These are phyloP conservation scores for Babjeviella inositovora DNA, from an alignment of 805 yeast genomes.

Conservation along the genomic window DNA sequence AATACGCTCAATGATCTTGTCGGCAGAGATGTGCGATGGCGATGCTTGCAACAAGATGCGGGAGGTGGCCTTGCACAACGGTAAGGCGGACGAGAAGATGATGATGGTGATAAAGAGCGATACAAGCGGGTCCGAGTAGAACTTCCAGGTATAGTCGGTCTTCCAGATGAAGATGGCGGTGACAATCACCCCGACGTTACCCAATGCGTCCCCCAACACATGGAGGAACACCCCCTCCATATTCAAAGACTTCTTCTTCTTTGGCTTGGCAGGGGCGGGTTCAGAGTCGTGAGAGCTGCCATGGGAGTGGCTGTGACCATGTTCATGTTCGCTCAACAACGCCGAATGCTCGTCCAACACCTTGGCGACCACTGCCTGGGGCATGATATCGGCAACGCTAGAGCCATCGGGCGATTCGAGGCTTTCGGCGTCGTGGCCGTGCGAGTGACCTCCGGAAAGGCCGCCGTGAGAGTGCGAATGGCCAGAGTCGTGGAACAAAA, in stretches of 20 bases:
- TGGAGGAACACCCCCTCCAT: slow-evolving; percentile 96
- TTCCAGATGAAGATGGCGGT: slow-evolving; percentile 91
- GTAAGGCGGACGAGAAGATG: slow-evolving; percentile 83
- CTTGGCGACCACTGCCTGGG: neutral
- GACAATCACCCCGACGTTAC: slow-evolving; percentile 82
- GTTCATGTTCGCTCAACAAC: slow-evolving; percentile 4
- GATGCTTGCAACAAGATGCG: slow-evolving; percentile 86
- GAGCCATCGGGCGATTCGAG: too few relatives aligned
- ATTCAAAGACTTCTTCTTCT: slow-evolving; percentile 52
- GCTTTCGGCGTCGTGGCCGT: slow-evolving; percentile 13
- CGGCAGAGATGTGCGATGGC: slow-evolving; percentile 70
- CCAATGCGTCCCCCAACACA: slow-evolving; percentile 91
- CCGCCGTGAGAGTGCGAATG: slow-evolving; percentile 34
- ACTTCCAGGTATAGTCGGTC: slow-evolving; percentile 80
- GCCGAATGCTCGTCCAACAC: slow-evolving; percentile 1
- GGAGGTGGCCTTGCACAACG: slow-evolving; percentile 74
- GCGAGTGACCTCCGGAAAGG: slow-evolving; percentile 34
- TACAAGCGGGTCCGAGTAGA: slow-evolving; percentile 71
- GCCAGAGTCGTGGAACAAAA: slow-evolving; percentile 70
- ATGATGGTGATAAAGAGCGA: slow-evolving; percentile 77
- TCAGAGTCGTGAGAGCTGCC: too few relatives aligned
- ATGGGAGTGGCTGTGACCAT: slow-evolving; percentile 20
- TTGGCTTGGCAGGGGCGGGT: slow-evolving; percentile 6
- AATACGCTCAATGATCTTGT: slow-evolving; percentile 55
- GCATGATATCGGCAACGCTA: slow-evolving; percentile 1